Conservation (phyloP, 108 stramenopile species). For the Hondaea fermentalgiana region DNA sequence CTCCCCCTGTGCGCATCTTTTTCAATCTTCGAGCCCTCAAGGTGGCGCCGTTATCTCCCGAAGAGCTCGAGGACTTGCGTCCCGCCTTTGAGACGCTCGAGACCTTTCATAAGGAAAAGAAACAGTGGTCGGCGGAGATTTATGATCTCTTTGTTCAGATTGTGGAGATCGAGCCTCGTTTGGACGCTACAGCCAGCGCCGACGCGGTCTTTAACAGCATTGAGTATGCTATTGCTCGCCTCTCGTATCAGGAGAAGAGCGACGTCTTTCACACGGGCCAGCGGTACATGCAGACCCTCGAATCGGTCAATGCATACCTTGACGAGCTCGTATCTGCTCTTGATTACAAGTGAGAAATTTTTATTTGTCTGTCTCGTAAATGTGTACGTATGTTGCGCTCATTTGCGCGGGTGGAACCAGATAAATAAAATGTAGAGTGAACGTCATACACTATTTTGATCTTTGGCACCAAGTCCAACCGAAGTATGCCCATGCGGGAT, state of each 20-base stretch:
- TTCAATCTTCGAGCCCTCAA: background rate
- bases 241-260: background rate
- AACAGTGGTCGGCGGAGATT: background rate
- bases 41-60: background rate
- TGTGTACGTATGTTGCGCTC: background rate
- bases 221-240: background rate
- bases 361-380: background rate
- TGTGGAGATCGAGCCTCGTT: background rate
- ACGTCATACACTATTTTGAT: too few relatives aligned
- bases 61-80: background rate
- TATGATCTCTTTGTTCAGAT: background rate
- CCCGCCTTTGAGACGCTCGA: background rate
- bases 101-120: background rate
- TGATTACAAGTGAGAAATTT: background rate
- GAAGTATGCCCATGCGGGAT: too few relatives aligned
- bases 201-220: constrained; percentile 1
- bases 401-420: background rate
- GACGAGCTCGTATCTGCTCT: background rate
- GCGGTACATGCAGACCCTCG: background rate
- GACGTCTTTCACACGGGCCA: background rate
- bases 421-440: too few relatives aligned
- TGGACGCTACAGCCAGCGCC: background rate
- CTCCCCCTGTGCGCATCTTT: background rate
- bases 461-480: too few relatives aligned
- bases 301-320: background rate